phyloP scores from a whole-genome alignment of 768 basidiomycete genomes.

The Pisolithus orientalis region DNA sequence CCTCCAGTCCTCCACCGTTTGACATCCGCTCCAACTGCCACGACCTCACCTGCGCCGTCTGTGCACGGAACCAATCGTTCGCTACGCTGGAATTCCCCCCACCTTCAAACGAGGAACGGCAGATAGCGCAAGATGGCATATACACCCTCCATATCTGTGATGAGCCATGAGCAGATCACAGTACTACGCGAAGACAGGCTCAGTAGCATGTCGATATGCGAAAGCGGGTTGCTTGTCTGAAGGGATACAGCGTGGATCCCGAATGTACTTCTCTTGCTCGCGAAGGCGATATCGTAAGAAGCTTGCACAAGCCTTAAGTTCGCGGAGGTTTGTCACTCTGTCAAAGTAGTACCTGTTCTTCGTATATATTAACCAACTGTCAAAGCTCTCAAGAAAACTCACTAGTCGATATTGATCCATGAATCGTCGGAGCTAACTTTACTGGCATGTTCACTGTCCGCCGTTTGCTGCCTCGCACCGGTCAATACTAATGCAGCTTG shows the following conservation, averaged over 20 bases:
- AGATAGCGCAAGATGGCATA: not conserved
- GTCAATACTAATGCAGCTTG: no score
- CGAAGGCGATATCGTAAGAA: constrained; percentile 22
- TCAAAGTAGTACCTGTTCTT: not conserved
- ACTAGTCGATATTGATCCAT: no score
- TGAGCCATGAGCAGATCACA: constrained; percentile 39
- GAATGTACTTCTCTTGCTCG: constrained; percentile 48
- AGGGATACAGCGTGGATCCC: constrained; percentile 53
- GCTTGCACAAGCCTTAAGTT: constrained; percentile 21
- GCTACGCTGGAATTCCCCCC: constrained; percentile 14
- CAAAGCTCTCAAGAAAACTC: no score
- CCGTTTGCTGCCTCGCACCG: no score
- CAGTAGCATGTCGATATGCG: not conserved
- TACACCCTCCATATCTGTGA: constrained; percentile 34
- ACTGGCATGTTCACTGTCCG: no score
- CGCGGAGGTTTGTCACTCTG: constrained; percentile 20
- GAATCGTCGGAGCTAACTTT: no score
- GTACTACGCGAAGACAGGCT: constrained; percentile 27
- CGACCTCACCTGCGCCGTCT: constrained; percentile 54
- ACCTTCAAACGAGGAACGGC: not conserved
- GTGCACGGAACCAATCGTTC: constrained; percentile 30
- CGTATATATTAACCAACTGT: not conserved
- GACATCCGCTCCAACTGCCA: constrained; percentile 35
- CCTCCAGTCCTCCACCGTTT: constrained; percentile 50
- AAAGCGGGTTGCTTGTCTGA: constrained; percentile 27